phyloP scores from a whole-genome alignment of 305 asterid species.

The Rubia balearica region DNA sequence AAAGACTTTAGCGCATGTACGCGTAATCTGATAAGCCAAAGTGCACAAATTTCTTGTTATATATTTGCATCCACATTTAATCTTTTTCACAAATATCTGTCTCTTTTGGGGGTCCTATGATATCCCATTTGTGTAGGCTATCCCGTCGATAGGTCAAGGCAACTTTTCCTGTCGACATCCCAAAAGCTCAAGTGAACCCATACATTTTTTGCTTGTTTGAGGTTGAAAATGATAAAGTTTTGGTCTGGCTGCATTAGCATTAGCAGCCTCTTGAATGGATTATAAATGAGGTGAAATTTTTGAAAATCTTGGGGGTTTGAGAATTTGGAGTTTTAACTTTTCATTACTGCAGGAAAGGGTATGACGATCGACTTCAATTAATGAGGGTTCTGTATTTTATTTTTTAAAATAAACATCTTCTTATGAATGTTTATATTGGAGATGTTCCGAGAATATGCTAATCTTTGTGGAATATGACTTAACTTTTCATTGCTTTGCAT shows the following conservation, averaged over 20 bases:
- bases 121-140: neutral
- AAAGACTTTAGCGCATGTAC: neutral
- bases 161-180: neutral
- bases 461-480: no score
- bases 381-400: no score
- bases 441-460: no score
- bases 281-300: neutral
- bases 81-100: neutral
- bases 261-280: neutral
- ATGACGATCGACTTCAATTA: no score
- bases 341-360: no score
- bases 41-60: neutral
- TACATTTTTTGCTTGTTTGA: neutral
- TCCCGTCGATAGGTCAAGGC: neutral
- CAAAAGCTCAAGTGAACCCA: conserved; percentile 1
- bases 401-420: no score
- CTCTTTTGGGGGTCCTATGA: neutral
- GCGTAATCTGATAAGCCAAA: conserved; percentile 6
- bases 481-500: no score
- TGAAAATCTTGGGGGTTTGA: neutral
- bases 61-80: neutral
- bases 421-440: no score
- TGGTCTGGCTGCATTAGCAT: neutral
- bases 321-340: neutral
- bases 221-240: conserved; percentile 5